Conservation (phyloP, 331 rosid species). For the Erythrophleum ivorense region DNA sequence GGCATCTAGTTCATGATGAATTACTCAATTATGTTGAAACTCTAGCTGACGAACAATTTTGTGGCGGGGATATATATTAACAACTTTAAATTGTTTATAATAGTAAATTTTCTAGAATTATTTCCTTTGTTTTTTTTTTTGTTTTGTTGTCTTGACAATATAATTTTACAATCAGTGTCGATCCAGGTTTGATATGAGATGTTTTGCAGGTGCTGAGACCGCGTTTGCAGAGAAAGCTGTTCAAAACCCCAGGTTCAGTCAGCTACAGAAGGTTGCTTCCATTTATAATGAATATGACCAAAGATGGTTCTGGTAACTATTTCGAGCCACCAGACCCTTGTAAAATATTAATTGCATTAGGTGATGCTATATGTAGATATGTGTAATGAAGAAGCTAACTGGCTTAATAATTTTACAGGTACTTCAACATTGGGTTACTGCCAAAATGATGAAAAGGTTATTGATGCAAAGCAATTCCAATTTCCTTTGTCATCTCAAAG, state of each 20-base stretch:
- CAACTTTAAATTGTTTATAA: not conserved
- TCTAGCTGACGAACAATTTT: not conserved
- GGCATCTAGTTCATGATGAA: not conserved
- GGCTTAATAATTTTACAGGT: constrained; percentile 43
- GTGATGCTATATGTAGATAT: not conserved
- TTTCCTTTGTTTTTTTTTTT: not conserved
- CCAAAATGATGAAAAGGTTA: constrained; percentile 42
- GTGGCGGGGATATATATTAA: not conserved
- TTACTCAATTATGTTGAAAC: not conserved
- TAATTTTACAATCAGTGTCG: not conserved
- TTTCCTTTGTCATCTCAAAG: constrained; percentile 36
- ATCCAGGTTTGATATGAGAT: constrained; percentile 24
- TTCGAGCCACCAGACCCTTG: constrained; percentile 2
- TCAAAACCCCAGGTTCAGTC: constrained; percentile 73
- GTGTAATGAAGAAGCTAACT: constrained; percentile 25
- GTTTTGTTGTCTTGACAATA: not conserved
- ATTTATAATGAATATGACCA: constrained; percentile 47
- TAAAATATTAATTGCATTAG: not conserved
- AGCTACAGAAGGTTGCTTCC: constrained; percentile 77
- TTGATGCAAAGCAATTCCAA: constrained; percentile 34
- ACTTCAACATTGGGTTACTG: constrained; percentile 26
- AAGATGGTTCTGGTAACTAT: constrained; percentile 47
- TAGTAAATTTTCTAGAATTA: not conserved
- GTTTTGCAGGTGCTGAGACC: constrained; percentile 61
- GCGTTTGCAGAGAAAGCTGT: constrained; percentile 63